These are phyloP conservation scores for Dryadomyces quercivorus DNA, from an alignment of 2,329 filamentous ascomycete genomes.

Conservation along the genomic window DNA sequence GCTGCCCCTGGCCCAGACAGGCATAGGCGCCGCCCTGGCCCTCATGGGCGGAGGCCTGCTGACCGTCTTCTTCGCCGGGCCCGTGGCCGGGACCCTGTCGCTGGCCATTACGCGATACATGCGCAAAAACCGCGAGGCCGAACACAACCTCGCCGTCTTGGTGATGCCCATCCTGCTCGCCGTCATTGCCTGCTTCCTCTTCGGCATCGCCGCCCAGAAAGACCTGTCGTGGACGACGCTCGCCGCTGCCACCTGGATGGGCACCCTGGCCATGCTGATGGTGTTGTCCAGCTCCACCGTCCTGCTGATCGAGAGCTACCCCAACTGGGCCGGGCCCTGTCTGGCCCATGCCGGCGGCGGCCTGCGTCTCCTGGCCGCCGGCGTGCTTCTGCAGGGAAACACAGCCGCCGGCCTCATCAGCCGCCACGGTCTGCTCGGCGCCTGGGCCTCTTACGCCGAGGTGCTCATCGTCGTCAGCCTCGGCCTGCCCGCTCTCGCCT, in stretches of 20 bases:
- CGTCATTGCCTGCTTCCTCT: conserved; percentile 19
- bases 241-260: conserved; percentile 16
- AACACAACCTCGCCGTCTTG: conserved; percentile 21
- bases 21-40: conserved; percentile 12
- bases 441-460: conserved; percentile 20
- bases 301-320: conserved; percentile 22
- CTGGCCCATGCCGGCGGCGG: conserved; percentile 21
- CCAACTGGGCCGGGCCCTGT: conserved; percentile 19
- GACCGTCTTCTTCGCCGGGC: conserved; percentile 16
- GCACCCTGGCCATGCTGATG: conserved; percentile 18
- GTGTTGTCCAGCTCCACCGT: conserved; percentile 18
- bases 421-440: conserved; percentile 15
- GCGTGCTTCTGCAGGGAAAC: conserved; percentile 17
- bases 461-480: conserved; percentile 19
- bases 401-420: conserved; percentile 16
- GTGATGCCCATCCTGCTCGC: conserved; percentile 17
- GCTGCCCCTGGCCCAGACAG: conserved; percentile 19
- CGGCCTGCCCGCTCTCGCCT: conserved; percentile 18
- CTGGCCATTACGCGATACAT: conserved; percentile 16
- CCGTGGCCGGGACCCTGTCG: conserved; percentile 17
- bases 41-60: conserved; percentile 1
- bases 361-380: conserved; percentile 19
- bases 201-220: conserved; percentile 17
- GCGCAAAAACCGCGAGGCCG: conserved; percentile 16
- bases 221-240: conserved; percentile 17